Evolutionary conservation across 805 yeast species (phyloP).

Genomic region (Zygosaccharomyces gambellarensis): DNA sequence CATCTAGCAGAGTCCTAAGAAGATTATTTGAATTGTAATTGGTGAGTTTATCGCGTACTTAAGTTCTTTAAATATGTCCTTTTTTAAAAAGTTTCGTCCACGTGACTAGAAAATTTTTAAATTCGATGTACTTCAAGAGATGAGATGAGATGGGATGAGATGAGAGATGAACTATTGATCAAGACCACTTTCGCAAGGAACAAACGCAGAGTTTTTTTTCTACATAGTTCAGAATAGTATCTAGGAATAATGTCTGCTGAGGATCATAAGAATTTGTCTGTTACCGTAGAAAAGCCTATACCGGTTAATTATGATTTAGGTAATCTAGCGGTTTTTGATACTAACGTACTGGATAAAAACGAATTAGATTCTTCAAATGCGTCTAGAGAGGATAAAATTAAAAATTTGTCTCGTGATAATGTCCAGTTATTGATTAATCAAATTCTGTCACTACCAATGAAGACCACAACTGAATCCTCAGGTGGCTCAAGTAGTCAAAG

Average conservation of each 20-base stretch:
- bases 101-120: slow-evolving; percentile 8
- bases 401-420: slow-evolving; percentile 76
- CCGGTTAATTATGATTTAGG: slow-evolving; percentile 90
- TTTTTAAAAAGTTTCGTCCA: background rate
- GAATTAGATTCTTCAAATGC: slow-evolving; percentile 49
- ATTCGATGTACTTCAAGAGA: slow-evolving; percentile 11
- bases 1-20: slow-evolving; percentile 25
- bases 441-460: slow-evolving; percentile 81
- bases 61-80: background rate
- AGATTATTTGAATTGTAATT: slow-evolving; percentile 27
- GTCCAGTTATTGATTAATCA: slow-evolving; percentile 89
- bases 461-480: slow-evolving; percentile 73
- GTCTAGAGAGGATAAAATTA: slow-evolving; percentile 59
- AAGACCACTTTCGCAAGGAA: background rate
- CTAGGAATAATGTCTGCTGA: slow-evolving; percentile 17
- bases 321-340: slow-evolving; percentile 82
- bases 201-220: background rate
- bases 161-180: slow-evolving; percentile 1
- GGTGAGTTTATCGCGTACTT: background rate
- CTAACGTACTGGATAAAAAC: slow-evolving; percentile 72
- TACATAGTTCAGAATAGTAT: background rate
- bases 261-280: slow-evolving; percentile 44
- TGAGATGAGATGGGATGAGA: slow-evolving; percentile 8
- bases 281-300: slow-evolving; percentile 84
- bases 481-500: slow-evolving; percentile 48